These are phyloP conservation scores for Pachyrhizus erosus DNA, from an alignment of 306 rosid genomes.

Conservation along the genomic window DNA sequence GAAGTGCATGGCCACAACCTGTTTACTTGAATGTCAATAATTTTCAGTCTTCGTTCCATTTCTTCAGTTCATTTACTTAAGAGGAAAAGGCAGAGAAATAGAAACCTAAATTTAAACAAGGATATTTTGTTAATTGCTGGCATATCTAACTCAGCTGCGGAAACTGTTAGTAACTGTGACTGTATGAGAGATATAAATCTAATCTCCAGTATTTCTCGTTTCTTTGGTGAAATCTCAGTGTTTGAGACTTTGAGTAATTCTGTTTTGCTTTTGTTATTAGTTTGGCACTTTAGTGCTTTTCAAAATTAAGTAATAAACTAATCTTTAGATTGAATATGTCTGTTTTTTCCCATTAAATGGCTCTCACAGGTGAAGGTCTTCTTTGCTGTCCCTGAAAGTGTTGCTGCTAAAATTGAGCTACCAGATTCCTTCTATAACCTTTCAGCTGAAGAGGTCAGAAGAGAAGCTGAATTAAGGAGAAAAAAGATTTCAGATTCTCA, in stretches of 20 bases:
- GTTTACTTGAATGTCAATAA: not conserved
- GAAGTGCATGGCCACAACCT: not conserved
- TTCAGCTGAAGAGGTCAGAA: constrained; percentile 74
- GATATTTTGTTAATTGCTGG: constrained; percentile 7
- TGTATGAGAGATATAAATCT: not conserved
- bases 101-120: constrained; percentile 16
- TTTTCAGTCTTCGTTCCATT: not conserved
- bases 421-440: constrained; percentile 90
- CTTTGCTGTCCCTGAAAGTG: constrained; percentile 88
- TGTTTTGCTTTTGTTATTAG: constrained; percentile 22
- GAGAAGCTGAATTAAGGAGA: constrained; percentile 87
- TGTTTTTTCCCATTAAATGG: constrained; percentile 22
- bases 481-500: constrained; percentile 93
- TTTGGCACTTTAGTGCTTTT: constrained; percentile 26
- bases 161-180: constrained; percentile 14
- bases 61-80: constrained; percentile 7
- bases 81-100: constrained; percentile 9
- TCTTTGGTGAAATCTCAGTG: not conserved
- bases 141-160: constrained; percentile 22
- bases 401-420: constrained; percentile 84
- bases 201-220: not conserved
- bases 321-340: constrained; percentile 17
- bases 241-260: not conserved
- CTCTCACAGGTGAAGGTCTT: constrained; percentile 75
- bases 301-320: not conserved